Base-by-base conservation (phyloP, 331 rosid genomes). In the Malus hybrid region DNA sequence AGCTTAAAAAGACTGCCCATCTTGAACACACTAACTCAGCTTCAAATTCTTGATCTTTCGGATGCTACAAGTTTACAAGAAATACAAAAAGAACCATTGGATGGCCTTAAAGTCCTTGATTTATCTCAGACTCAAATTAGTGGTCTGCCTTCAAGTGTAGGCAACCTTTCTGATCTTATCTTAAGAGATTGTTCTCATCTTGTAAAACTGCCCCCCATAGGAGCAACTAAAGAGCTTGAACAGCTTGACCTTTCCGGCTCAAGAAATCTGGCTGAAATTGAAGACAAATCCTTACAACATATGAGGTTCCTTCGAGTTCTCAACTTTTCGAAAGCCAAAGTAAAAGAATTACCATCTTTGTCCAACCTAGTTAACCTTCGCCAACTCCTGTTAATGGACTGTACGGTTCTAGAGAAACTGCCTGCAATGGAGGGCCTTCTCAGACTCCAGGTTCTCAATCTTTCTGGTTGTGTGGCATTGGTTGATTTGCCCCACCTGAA, bases 41-140 rank as follows among this genome's bases (percentile, higher is more conserved):
- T 85, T 39, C 77, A 85, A 62, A 50, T 76, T 71, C 83, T 85
- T 57, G 78, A 82, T 76, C 71, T 85, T 73, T 79, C 84, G 16
- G 83, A 59, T 68, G 74, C 85, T 56, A 13, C 16, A 48, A 33
- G 0, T 3, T n/a, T 85, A 3, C 44, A 65, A 60, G 83, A 81
- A 44, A 68, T 81, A n/a, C 74, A 36, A 14, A 61, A 42, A 4
- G 79, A 67, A 22, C 65, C 77, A 6, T 79, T 72, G 28, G 44
- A 32, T 42, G 34, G 46, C 71, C 86, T 85, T 67, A 69, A 76
- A 15, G 42, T 65, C 71, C 85, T 85, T 76, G 39, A 81, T 61
- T 60, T 85, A 13, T 79, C 88, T 29, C 52, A 5, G 10, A 73
- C 84, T 18, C 34, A 5, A 33, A 46, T 79, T 18, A 28, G 9